Conservation (phyloP, 176 grass and related monocot genomes). For the Rhynchospora tenuis region DNA sequence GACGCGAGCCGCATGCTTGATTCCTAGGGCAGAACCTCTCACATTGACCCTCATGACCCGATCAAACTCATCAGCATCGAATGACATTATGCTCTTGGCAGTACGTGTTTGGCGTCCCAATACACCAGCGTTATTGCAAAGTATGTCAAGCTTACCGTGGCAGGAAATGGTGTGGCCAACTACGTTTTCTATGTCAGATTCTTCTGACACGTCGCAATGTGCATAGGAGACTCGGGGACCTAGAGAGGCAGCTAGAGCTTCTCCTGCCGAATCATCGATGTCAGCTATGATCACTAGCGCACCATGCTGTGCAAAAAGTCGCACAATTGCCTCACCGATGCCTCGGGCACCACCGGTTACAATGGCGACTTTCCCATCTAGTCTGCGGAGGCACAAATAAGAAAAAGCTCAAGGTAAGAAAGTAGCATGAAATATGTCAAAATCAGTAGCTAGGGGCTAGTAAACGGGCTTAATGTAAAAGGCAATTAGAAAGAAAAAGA, state of each 20-base stretch:
- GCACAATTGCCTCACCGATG: slow-evolving; percentile 80
- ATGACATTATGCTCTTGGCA: slow-evolving; percentile 72
- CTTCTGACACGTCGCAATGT: slow-evolving; percentile 65
- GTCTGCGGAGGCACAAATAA: slow-evolving; percentile 21
- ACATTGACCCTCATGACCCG: slow-evolving; percentile 90
- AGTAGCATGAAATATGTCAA: neutral
- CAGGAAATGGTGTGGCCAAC: slow-evolving; percentile 33
- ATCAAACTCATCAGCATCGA: slow-evolving; percentile 87
- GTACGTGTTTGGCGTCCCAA: slow-evolving; percentile 74
- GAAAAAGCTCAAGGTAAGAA: neutral
- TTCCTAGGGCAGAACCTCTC: slow-evolving; percentile 76
- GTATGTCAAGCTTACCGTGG: slow-evolving; percentile 62
- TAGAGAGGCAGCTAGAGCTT: slow-evolving; percentile 45
- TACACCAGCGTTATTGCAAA: slow-evolving; percentile 79
- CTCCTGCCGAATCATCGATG: slow-evolving; percentile 43
- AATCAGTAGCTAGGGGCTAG: neutral
- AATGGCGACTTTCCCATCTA: slow-evolving; percentile 87
- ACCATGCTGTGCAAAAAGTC: slow-evolving; percentile 60
- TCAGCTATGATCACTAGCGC: slow-evolving; percentile 76
- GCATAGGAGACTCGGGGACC: slow-evolving; percentile 41
- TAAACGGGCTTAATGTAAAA: neutral
- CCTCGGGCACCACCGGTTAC: slow-evolving; percentile 75
- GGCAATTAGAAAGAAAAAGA: neutral
- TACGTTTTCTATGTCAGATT: slow-evolving; percentile 57
- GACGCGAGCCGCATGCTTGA: slow-evolving; percentile 93